Evolutionary conservation across 305 asterid species (phyloP).

Genomic region (Fraxinus paxiana): DNA sequence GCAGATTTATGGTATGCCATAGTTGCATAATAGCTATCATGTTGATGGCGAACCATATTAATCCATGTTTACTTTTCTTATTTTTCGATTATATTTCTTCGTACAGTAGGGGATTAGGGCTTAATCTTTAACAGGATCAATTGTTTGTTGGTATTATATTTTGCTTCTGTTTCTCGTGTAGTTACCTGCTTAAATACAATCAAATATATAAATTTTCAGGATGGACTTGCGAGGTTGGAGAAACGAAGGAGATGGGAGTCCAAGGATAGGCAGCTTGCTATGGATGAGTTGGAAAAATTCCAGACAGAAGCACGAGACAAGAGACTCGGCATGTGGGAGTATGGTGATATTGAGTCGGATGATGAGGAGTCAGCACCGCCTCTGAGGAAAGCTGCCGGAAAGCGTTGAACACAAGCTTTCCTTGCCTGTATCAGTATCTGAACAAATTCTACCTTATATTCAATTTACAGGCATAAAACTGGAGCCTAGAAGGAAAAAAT

Average conservation of each 20-base stretch:
- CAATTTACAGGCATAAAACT: constrained; percentile 28
- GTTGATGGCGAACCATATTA: background rate
- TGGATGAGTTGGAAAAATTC: constrained; percentile 72
- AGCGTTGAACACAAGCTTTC: constrained; percentile 44
- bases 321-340: constrained; percentile 91
- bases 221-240: constrained; percentile 89
- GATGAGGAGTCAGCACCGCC: constrained; percentile 78
- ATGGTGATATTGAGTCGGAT: constrained; percentile 86
- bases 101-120: background rate
- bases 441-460: background rate
- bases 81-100: background rate
- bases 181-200: background rate
- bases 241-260: constrained; percentile 74
- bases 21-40: background rate
- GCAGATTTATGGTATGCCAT: background rate
- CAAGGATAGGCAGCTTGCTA: constrained; percentile 41
- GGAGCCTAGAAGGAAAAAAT: constrained; percentile 15
- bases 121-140: background rate
- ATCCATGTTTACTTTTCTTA: background rate
- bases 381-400: constrained; percentile 69
- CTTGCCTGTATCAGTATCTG: constrained; percentile 33
- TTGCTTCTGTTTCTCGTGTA: background rate
- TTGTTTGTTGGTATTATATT: background rate
- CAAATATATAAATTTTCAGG: constrained; percentile 41
- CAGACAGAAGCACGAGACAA: constrained; percentile 66